Conservation (phyloP, 495 filamentous ascomycete genomes). For the Letharia columbiana region DNA sequence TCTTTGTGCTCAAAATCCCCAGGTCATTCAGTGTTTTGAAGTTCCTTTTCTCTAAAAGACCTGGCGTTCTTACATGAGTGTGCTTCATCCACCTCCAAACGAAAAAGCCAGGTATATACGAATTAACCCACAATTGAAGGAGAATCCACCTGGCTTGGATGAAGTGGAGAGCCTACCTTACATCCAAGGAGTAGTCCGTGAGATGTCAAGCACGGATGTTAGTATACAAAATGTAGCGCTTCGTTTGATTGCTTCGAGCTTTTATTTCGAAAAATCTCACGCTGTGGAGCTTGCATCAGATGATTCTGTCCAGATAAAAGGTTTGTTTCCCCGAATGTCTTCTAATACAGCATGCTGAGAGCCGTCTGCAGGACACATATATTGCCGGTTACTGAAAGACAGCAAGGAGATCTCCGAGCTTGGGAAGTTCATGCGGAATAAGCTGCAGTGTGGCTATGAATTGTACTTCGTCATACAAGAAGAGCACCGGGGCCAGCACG, state of each 20-base stretch:
- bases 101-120: constrained; percentile 15
- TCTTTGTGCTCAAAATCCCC: constrained; percentile 15
- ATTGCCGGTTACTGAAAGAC: constrained; percentile 13
- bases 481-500: constrained; percentile 4
- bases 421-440: constrained; percentile 13
- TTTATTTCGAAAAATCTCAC: constrained; percentile 19
- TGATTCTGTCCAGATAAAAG: constrained; percentile 6
- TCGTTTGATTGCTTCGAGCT: constrained; percentile 19
- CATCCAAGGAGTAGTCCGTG: constrained; percentile 8
- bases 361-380: constrained; percentile 7
- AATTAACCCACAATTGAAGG: constrained; percentile 17
- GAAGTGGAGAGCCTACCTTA: constrained; percentile 14
- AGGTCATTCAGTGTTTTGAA: constrained; percentile 1
- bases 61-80: constrained; percentile 18
- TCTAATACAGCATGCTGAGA: background rate
- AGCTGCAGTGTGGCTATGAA: background rate
- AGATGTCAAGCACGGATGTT: constrained; percentile 2
- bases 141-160: constrained; percentile 19
- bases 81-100: constrained; percentile 7
- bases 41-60: constrained; percentile 7
- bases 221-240: constrained; percentile 11
- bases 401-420: constrained; percentile 19
- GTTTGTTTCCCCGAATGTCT: background rate
- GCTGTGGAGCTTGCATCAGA: background rate
- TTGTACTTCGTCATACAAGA: constrained; percentile 23